Percentiles rank a stretch among this genome's conserved stretches.
phyloP scores from a whole-genome alignment of 2,329 filamentous ascomycete genomes.

The Tolypocladium sp. region DNA sequence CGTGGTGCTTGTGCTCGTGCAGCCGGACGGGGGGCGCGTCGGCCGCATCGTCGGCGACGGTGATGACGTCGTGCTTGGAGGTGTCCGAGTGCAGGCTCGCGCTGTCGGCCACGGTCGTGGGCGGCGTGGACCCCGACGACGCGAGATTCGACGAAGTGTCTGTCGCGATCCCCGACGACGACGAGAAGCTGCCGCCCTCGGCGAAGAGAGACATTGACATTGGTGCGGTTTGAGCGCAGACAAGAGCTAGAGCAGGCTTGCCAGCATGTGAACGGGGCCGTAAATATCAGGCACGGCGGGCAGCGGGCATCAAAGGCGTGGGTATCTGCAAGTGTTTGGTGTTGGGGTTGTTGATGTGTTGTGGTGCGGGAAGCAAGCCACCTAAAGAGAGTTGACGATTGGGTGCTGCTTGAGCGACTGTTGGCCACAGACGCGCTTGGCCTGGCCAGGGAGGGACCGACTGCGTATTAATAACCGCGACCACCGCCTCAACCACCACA shows the following conservation, averaged over 20 bases:
- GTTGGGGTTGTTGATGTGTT: not conserved
- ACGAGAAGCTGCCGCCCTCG: slow-evolving; percentile 20
- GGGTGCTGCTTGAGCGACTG: not conserved
- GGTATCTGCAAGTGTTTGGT: not conserved
- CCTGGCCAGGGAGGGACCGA: not conserved
- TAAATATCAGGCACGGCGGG: not conserved
- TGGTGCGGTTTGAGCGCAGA: not conserved
- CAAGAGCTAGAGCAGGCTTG: not conserved
- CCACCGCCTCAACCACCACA: not conserved
- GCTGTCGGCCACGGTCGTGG: slow-evolving; percentile 56
- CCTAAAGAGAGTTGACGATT: not conserved
- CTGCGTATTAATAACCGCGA: not conserved
- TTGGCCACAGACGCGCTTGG: not conserved
- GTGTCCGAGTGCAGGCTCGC: slow-evolving; percentile 44
- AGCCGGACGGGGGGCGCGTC: slow-evolving; percentile 7
- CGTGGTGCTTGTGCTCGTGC: slow-evolving; percentile 20
- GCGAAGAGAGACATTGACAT: slow-evolving; percentile 21
- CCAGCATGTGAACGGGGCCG: not conserved
- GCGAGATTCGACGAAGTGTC: slow-evolving; percentile 42
- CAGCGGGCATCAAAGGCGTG: not conserved
- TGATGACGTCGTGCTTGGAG: slow-evolving; percentile 28
- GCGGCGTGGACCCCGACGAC: slow-evolving; percentile 53
- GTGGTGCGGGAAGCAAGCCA: not conserved
- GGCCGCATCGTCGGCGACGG: slow-evolving; percentile 17
- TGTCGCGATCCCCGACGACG: slow-evolving; percentile 11